Evolutionary conservation across 2,329 filamentous ascomycete genomes (phyloP).

Genomic region (Amesomyces nigricolor): DNA sequence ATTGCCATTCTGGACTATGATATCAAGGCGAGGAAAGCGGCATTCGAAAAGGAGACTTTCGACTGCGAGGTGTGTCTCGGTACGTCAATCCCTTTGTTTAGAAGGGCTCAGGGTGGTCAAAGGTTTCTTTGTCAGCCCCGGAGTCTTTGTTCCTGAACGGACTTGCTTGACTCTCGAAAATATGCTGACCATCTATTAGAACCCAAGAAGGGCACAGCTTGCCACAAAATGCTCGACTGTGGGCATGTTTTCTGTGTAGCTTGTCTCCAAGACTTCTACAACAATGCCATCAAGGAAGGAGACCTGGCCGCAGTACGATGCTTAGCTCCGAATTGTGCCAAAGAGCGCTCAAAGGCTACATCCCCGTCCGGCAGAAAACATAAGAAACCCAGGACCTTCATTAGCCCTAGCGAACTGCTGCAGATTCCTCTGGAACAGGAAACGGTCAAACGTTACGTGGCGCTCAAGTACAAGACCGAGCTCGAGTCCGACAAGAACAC

Average conservation of each 20-base stretch:
- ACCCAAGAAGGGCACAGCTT: slow-evolving; percentile 78
- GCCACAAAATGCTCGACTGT: slow-evolving; percentile 77
- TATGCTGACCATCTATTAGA: slow-evolving; percentile 44
- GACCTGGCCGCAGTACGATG: slow-evolving; percentile 76
- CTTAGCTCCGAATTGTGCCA: slow-evolving; percentile 71
- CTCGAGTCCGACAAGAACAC: slow-evolving; percentile 89
- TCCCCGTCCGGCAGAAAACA: slow-evolving; percentile 35
- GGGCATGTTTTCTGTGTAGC: slow-evolving; percentile 83
- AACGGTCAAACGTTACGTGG: slow-evolving; percentile 77
- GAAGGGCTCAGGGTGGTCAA: not conserved
- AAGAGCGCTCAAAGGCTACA: slow-evolving; percentile 42
- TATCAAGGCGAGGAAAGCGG: slow-evolving; percentile 62
- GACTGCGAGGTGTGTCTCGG: slow-evolving; percentile 79
- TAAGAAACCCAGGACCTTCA: slow-evolving; percentile 58
- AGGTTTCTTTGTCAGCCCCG: not conserved
- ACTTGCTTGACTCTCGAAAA: too few relatives aligned
- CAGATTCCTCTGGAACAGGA: slow-evolving; percentile 68
- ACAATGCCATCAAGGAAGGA: slow-evolving; percentile 78
- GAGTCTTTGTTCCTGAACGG: not conserved
- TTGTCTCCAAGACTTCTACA: slow-evolving; percentile 90
- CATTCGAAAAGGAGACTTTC: slow-evolving; percentile 80
- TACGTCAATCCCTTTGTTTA: slow-evolving; percentile 30
- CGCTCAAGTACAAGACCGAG: slow-evolving; percentile 85
- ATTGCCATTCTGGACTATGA: slow-evolving; percentile 74
- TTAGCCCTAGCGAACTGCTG: slow-evolving; percentile 79